Conservation (phyloP, 2,329 filamentous ascomycete genomes). For the Lasiodiplodia sp. region DNA sequence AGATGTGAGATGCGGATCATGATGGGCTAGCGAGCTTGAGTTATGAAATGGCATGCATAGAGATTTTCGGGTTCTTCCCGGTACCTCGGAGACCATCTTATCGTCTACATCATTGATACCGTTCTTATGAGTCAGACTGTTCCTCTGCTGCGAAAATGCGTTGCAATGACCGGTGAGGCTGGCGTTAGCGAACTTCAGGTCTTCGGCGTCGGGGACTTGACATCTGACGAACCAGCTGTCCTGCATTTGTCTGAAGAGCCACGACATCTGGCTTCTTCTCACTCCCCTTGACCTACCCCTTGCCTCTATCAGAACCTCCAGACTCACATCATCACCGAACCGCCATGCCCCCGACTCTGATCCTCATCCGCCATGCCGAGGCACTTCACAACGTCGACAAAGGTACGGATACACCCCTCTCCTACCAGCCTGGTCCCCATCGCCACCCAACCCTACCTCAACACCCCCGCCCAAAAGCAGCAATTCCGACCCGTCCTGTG, state of each 20-base stretch:
- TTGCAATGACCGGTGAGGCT: background rate
- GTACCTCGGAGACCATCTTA: background rate
- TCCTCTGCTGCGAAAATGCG: background rate
- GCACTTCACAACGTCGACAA: conserved; percentile 53
- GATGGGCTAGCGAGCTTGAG: conserved; percentile 18
- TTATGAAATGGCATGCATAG: conserved; percentile 28
- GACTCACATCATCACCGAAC: background rate
- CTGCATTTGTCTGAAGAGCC: conserved; percentile 3
- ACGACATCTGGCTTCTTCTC: background rate
- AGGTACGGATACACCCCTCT: conserved; percentile 33
- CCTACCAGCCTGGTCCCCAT: conserved; percentile 1
- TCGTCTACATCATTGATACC: background rate
- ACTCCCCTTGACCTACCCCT: background rate
- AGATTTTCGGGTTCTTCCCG: conserved; percentile 11
- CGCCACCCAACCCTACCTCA: background rate
- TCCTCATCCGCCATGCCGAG: conserved; percentile 55
- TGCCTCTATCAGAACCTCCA: background rate
- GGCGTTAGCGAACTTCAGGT: background rate
- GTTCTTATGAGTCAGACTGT: background rate
- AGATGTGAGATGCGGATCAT: conserved; percentile 11
- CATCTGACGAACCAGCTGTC: background rate
- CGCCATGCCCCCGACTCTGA: conserved; percentile 53
- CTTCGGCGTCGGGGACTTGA: background rate
- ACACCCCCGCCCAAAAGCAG: background rate
- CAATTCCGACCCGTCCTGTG: conserved; percentile 13